Evolutionary conservation across 352 stramenopile species (phyloP).

Genomic region (Phytophthora cryptogea): DNA sequence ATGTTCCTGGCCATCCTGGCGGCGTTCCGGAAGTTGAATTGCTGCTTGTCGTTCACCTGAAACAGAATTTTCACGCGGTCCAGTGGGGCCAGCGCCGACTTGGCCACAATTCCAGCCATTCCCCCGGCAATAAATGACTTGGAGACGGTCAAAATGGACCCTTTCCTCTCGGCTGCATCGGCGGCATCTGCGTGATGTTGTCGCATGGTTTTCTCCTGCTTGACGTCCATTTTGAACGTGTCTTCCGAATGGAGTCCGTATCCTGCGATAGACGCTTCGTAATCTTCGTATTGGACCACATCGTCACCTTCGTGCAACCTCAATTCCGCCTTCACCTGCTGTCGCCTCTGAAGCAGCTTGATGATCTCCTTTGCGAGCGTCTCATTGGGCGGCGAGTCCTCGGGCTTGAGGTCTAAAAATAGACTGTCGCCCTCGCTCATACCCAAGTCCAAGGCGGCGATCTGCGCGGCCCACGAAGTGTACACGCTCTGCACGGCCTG

Average conservation of each 20-base stretch:
- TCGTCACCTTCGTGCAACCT: slow-evolving; percentile 21
- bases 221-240: slow-evolving; percentile 19
- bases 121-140: slow-evolving; percentile 86
- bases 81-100: slow-evolving; percentile 72
- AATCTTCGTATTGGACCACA: slow-evolving; percentile 23
- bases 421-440: slow-evolving; percentile 72
- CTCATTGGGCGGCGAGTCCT: slow-evolving; percentile 42
- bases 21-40: slow-evolving; percentile 81
- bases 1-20: slow-evolving; percentile 63
- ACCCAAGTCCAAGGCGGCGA: slow-evolving; percentile 73
- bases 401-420: slow-evolving; percentile 58
- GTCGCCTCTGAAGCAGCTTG: slow-evolving; percentile 35
- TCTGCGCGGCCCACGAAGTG: slow-evolving; percentile 72
- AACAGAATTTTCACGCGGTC: slow-evolving; percentile 90
- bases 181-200: slow-evolving; percentile 17
- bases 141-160: slow-evolving; percentile 68
- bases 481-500: slow-evolving; percentile 73
- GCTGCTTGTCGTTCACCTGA: slow-evolving; percentile 74
- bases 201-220: slow-evolving; percentile 5
- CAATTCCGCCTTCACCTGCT: slow-evolving; percentile 6
- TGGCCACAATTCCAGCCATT: slow-evolving; percentile 73
- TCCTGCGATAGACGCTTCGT: slow-evolving; percentile 27
- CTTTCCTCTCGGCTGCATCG: slow-evolving; percentile 28
- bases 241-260: slow-evolving; percentile 26
- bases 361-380: slow-evolving; percentile 38